Conservation (phyloP, 768 basidiomycete genomes). For the Termitomyces sp. region DNA sequence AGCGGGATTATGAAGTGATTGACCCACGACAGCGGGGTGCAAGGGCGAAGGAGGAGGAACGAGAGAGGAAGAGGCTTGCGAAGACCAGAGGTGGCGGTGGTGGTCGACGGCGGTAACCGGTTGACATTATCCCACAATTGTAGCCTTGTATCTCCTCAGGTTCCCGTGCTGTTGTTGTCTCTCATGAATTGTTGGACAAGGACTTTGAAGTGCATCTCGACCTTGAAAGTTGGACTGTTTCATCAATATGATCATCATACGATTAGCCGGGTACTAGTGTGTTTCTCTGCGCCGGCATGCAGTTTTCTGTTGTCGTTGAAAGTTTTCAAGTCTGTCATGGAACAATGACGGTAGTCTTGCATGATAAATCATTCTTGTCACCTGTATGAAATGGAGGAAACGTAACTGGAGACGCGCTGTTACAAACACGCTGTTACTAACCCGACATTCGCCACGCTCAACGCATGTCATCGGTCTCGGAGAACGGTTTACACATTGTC, state of each 20-base stretch:
- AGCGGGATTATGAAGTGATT: constrained; percentile 86
- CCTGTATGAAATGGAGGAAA: neutral
- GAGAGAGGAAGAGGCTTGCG: constrained; percentile 48
- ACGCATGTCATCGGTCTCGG: neutral
- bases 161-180: neutral
- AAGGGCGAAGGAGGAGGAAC: constrained; percentile 72
- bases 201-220: neutral
- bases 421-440: neutral
- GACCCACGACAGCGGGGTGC: constrained; percentile 73
- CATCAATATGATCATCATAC: neutral
- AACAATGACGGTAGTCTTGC: neutral
- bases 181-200: neutral
- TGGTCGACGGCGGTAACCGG: constrained; percentile 19
- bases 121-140: neutral
- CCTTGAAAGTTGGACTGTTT: neutral
- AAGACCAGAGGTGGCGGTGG: constrained; percentile 27
- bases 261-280: too few species aligned
- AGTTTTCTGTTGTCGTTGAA: neutral
- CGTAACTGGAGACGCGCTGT: neutral
- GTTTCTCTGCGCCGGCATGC: neutral
- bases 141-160: neutral
- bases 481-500: neutral
- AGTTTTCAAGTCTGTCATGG: neutral
- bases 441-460: neutral
- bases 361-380: neutral